Evolutionary conservation across 129 eudicot species (phyloP).

Genomic region (Scalesia atractyloides): DNA sequence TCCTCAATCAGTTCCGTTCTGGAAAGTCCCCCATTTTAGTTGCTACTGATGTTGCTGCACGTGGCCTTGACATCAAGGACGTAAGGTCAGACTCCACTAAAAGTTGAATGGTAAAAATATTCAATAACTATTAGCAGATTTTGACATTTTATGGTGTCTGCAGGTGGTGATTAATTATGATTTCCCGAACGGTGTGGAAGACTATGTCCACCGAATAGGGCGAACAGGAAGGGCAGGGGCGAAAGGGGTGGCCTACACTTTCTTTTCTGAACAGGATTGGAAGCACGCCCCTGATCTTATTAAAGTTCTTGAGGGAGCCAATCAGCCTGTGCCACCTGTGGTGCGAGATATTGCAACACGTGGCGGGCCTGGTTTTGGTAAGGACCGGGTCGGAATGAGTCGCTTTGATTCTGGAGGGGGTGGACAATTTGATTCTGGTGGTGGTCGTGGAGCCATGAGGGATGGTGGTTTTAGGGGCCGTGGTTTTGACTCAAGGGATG

Average conservation of each 20-base stretch:
- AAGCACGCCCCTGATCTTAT: conserved; percentile 76
- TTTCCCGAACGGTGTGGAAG: conserved; percentile 90
- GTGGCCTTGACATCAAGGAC: conserved; percentile 89
- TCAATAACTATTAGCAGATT: not conserved
- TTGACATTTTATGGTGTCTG: not conserved
- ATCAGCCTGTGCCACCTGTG: conserved; percentile 78
- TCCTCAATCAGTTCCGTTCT: conserved; percentile 72
- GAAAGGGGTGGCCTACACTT: conserved; percentile 80
- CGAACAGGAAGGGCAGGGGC: conserved; percentile 97
- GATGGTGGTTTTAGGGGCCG: conserved; percentile 51
- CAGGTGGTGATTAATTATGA: conserved; percentile 94
- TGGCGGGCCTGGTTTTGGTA: conserved; percentile 70
- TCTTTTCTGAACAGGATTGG: conserved; percentile 94
- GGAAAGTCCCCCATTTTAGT: conserved; percentile 81
- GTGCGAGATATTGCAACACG: conserved; percentile 80
- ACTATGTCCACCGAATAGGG: conserved; percentile 93
- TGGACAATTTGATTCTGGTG: conserved; percentile 79
- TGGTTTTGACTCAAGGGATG: conserved; percentile 37
- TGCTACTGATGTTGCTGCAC: conserved; percentile 98
- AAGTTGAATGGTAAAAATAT: not conserved
- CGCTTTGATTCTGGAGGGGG: conserved; percentile 57
- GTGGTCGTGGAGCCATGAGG: conserved; percentile 67
- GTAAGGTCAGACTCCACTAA: conserved; percentile 53
- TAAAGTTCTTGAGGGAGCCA: conserved; percentile 88
- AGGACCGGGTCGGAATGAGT: conserved; percentile 60